Base-by-base conservation (phyloP, 2,329 filamentous ascomycete species). In the Lomentospora prolificans region DNA sequence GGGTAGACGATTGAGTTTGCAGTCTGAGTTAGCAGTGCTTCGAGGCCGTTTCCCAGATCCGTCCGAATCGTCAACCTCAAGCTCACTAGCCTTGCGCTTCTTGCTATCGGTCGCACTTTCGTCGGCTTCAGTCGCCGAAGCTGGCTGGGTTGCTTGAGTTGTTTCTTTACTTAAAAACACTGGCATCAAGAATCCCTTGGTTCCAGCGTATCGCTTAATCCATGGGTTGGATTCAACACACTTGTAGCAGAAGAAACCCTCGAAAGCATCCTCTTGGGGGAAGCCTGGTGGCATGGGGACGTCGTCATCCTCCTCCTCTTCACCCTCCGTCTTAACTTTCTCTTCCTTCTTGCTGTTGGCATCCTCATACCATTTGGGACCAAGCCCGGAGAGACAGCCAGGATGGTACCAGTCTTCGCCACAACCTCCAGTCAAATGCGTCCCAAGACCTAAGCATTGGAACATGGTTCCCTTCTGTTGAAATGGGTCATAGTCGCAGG, bases 371-470 rank as follows among this genome's bases (percentile, higher is more conserved):
- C 87, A 91, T 58, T 83, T 79, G 9, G 89, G 81, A 0, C 86
- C 84, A 62, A 95, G 72, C 4, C 91, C 91, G 51, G 96, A 82
- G 6, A 97, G 74, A 66, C 92, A 97, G 59, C 94, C 90, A 0
- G 92, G 90, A 72, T 97, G 92, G 79, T 90, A 97, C 92, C 92
- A 97, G 66, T 97, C 92, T 72, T 97, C 92, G 10, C 92, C 92
- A 70, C 92, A 97, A 3, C 91, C 92, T 14, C 91, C 91, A 1
- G 86, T 85, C 61, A 92, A 87, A 10, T 81, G 77, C 0, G 83
- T 86, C 1, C 90, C 90, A 1, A 97, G 74, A 0, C 92, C 92
- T 2, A 97, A 70, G 66, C 94, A 99, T 69, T 99, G 94, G 63
- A 95, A 99, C 94, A 99, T 99, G 39, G 91, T 97, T 0, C 92